These are phyloP conservation scores for Eucalyptus cloeziana DNA, from an alignment of 345 rosid species.

Conservation along the genomic window DNA sequence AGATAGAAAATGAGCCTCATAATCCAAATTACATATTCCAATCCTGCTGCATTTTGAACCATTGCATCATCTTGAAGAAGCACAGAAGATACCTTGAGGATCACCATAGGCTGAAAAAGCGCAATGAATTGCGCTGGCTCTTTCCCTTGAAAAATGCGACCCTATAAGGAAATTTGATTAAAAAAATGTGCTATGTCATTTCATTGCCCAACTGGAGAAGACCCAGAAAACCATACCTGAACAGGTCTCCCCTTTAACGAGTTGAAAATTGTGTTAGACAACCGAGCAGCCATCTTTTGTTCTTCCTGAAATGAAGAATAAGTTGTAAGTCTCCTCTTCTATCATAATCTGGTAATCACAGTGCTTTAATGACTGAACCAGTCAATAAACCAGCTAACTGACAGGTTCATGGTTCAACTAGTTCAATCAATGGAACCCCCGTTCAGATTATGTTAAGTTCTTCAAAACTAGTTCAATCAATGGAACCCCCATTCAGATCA, in stretches of 20 bases:
- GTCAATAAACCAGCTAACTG: background rate
- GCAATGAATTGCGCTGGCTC: slow-evolving; percentile 95
- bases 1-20: background rate
- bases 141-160: slow-evolving; percentile 79
- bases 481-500: background rate
- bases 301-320: slow-evolving; percentile 59
- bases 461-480: background rate
- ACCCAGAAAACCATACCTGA: slow-evolving; percentile 44
- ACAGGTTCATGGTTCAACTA: background rate
- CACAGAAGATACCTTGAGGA: slow-evolving; percentile 60
- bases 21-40: background rate
- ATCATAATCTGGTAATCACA: background rate
- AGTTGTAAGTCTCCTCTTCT: background rate
- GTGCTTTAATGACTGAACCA: background rate
- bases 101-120: slow-evolving; percentile 84
- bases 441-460: background rate
- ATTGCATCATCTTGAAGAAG: background rate
- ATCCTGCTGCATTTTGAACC: background rate
- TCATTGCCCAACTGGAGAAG: background rate
- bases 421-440: background rate
- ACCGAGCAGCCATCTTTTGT: slow-evolving; percentile 61
- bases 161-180: slow-evolving; percentile 28
- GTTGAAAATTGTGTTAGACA: slow-evolving; percentile 71
- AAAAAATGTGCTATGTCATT: background rate
- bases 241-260: slow-evolving; percentile 90